These are phyloP conservation scores for Boletus pseudopeckii DNA, from an alignment of 768 basidiomycete species.

Conservation along the genomic window DNA sequence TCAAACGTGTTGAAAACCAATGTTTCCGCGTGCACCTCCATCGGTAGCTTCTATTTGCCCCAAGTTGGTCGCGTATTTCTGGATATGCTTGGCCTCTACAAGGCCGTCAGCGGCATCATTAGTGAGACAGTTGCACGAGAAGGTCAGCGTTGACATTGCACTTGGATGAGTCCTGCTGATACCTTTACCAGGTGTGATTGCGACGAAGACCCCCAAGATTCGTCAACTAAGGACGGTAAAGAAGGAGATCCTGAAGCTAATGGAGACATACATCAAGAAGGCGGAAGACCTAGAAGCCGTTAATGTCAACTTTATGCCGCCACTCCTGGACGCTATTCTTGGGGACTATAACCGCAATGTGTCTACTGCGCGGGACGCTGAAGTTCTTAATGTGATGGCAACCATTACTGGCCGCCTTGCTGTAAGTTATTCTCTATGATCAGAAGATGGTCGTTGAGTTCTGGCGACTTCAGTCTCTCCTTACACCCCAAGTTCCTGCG, in stretches of 20 bases:
- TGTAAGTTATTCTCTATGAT: slow-evolving; percentile 46
- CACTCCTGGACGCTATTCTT: slow-evolving; percentile 93
- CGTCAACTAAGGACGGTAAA: slow-evolving; percentile 93
- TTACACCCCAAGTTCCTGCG: slow-evolving; percentile 92
- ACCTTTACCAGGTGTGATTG: slow-evolving; percentile 64
- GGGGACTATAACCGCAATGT: slow-evolving; percentile 96
- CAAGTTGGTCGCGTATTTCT: slow-evolving; percentile 94
- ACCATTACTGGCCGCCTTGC: slow-evolving; percentile 87
- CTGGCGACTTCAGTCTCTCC: slow-evolving; percentile 51
- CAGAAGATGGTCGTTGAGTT: slow-evolving; percentile 3
- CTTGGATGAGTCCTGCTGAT: slow-evolving; percentile 1
- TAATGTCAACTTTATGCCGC: slow-evolving; percentile 89
- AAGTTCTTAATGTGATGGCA: slow-evolving; percentile 96
- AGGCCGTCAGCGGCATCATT: slow-evolving; percentile 95
- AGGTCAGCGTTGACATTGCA: slow-evolving; percentile 42
- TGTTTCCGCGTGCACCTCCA: slow-evolving; percentile 94
- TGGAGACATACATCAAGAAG: slow-evolving; percentile 97
- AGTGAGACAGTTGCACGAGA: slow-evolving; percentile 87
- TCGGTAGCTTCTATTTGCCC: slow-evolving; percentile 96
- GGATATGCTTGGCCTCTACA: slow-evolving; percentile 97
- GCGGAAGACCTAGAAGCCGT: slow-evolving; percentile 95
- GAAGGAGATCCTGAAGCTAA: slow-evolving; percentile 95
- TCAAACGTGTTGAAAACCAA: slow-evolving; percentile 98
- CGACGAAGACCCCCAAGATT: slow-evolving; percentile 96
- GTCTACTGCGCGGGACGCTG: slow-evolving; percentile 89